Percentiles rank a stretch among this genome's conserved stretches.
These are phyloP conservation scores for Apiospora phragmitis DNA, from an alignment of 2,329 filamentous ascomycete genomes.

Conservation along the genomic window DNA sequence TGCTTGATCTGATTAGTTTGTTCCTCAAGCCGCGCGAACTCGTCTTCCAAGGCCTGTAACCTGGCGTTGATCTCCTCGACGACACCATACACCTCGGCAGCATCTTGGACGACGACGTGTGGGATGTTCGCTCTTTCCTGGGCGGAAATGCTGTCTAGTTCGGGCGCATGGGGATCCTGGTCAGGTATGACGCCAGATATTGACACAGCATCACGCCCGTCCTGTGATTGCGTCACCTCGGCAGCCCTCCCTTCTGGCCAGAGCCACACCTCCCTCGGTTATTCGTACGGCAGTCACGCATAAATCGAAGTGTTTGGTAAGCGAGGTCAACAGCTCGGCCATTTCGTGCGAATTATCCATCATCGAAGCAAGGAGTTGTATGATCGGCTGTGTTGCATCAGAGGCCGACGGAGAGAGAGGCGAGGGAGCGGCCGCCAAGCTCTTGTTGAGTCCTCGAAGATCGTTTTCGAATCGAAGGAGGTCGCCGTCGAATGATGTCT, in stretches of 20 bases:
- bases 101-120: conserved; percentile 73
- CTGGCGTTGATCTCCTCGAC: conserved; percentile 72
- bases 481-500: conserved; percentile 75
- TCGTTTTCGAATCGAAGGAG: conserved; percentile 75
- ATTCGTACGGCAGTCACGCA: conserved; percentile 90
- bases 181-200: conserved; percentile 67
- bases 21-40: conserved; percentile 62
- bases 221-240: conserved; percentile 55
- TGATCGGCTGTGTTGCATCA: conserved; percentile 43
- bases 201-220: conserved; percentile 50
- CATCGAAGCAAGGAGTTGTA: conserved; percentile 60
- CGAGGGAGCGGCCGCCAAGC: conserved; percentile 45
- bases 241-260: conserved; percentile 67
- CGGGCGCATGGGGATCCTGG: conserved; percentile 50
- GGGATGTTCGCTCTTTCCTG: conserved; percentile 83
- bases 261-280: conserved; percentile 76
- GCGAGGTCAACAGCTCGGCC: conserved; percentile 75
- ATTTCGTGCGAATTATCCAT: conserved; percentile 78
- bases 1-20: conserved; percentile 60
- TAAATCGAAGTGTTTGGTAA: conserved; percentile 88
- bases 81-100: conserved; percentile 65
- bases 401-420: conserved; percentile 36
- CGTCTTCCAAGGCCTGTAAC: conserved; percentile 73
- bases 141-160: conserved; percentile 69
- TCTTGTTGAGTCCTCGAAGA: conserved; percentile 63